Conservation (phyloP, 2,329 filamentous ascomycete species). For the Talaromyces sp. region DNA sequence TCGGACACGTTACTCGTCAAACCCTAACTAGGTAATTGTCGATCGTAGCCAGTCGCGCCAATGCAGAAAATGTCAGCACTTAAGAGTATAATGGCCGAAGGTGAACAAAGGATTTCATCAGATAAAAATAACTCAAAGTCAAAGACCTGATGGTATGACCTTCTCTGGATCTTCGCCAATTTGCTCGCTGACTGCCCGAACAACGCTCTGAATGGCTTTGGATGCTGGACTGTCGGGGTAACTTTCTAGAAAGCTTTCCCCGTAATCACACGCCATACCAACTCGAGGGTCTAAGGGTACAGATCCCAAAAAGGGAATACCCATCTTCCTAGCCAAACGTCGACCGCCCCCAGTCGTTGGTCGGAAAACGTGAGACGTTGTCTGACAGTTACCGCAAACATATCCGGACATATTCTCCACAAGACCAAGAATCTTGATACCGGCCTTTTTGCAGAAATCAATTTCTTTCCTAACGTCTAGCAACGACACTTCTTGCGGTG, state of each 20-base stretch:
- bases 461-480: constrained; percentile 96
- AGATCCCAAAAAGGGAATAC: constrained; percentile 79
- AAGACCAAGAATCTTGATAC: constrained; percentile 78
- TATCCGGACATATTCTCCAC: constrained; percentile 99
- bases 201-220: constrained; percentile 72
- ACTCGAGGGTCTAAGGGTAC: constrained; percentile 92
- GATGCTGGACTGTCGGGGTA: constrained; percentile 93
- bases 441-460: constrained; percentile 93
- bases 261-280: constrained; percentile 93
- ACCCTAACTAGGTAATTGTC: neutral
- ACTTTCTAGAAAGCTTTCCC: constrained; percentile 92
- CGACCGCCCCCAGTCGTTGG: constrained; percentile 84
- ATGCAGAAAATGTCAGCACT: constrained; percentile 18
- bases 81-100: neutral
- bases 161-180: constrained; percentile 58
- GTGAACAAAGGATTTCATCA: no score
- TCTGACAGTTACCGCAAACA: constrained; percentile 86
- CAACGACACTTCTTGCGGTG: constrained; percentile 87
- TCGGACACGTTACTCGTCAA: neutral
- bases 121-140: neutral
- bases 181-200: constrained; percentile 63
- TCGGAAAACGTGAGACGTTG: constrained; percentile 76
- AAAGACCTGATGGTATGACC: constrained; percentile 34
- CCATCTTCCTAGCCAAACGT: constrained; percentile 76
- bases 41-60: constrained; percentile 15